Evolutionary conservation across 306 rosid species (phyloP).

Genomic region (Arachis hypogaea): DNA sequence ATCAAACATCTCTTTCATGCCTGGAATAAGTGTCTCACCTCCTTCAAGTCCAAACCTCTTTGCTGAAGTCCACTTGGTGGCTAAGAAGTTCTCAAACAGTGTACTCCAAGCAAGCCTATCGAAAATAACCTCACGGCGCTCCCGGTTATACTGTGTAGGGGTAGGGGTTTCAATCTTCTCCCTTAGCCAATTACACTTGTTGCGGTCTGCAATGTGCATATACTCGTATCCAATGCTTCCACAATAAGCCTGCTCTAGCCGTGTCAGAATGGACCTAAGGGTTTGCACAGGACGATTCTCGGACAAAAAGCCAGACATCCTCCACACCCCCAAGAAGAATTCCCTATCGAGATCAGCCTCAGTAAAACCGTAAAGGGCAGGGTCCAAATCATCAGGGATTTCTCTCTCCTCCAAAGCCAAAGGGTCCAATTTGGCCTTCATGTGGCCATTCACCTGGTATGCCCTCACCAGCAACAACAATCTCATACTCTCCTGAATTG

Average conservation of each 20-base stretch:
- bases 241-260: constrained; percentile 96
- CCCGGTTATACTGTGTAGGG: constrained; percentile 62
- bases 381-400: constrained; percentile 81
- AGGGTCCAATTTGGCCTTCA: constrained; percentile 90
- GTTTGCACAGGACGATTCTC: constrained; percentile 97
- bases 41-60: constrained; percentile 98
- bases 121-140: constrained; percentile 85
- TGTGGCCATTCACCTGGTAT: constrained; percentile 94
- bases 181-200: constrained; percentile 90
- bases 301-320: constrained; percentile 92
- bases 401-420: constrained; percentile 68
- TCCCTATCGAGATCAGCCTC: constrained; percentile 98
- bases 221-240: constrained; percentile 95
- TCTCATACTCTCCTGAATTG: constrained; percentile 98
- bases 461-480: constrained; percentile 87
- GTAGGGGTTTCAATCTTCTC: constrained; percentile 90
- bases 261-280: constrained; percentile 84
- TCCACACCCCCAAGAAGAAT: constrained; percentile 96
- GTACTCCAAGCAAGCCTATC: constrained; percentile 96
- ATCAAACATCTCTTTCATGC: constrained; percentile 97
- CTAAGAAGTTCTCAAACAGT: constrained; percentile 89
- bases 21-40: constrained; percentile 87
- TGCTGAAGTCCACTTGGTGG: constrained; percentile 91
- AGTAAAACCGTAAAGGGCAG: constrained; percentile 81
- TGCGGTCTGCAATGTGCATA: constrained; percentile 90